These are phyloP conservation scores for Pseudocercospora pini-densiflorae DNA, from an alignment of 2,329 filamentous ascomycete species.

Conservation along the genomic window DNA sequence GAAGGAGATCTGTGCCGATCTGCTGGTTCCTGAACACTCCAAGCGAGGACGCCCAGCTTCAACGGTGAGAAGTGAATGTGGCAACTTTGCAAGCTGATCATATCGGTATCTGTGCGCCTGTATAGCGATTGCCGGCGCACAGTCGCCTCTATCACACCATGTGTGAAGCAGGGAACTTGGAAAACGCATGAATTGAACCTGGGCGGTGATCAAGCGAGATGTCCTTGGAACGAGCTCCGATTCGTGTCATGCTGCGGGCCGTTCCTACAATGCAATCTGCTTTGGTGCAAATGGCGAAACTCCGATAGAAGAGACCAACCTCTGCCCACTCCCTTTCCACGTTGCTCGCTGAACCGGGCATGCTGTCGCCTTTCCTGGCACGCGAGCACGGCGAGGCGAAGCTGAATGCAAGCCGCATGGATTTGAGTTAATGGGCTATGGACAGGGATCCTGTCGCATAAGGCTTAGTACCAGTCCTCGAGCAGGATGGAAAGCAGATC, in stretches of 20 bases:
- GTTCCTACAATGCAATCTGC: conserved; percentile 7
- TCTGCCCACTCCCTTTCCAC: conserved; percentile 7
- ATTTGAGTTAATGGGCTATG: conserved; percentile 11
- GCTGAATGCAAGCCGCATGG: conserved; percentile 6
- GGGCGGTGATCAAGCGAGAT: conserved; percentile 8
- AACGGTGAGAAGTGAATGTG: background rate
- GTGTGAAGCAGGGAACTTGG: background rate
- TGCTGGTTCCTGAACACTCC: background rate
- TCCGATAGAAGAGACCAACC: conserved; percentile 11
- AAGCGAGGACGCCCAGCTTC: background rate
- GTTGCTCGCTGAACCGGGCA: conserved; percentile 5
- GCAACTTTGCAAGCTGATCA: background rate
- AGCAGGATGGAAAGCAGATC: conserved; percentile 14
- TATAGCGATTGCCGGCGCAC: background rate
- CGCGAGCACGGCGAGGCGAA: conserved; percentile 4
- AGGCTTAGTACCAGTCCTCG: conserved; percentile 1
- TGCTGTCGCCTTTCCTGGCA: background rate
- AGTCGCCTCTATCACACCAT: conserved; percentile 1
- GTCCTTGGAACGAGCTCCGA: background rate
- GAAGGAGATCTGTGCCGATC: background rate
- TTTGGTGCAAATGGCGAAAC: conserved; percentile 10
- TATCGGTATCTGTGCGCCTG: background rate
- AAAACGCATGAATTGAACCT: background rate
- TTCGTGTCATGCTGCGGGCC: conserved; percentile 8
- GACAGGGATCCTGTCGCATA: conserved; percentile 3